Conservation (phyloP, 1,139 yeast species). For the Nakaseomyces kungkrabaensis region DNA sequence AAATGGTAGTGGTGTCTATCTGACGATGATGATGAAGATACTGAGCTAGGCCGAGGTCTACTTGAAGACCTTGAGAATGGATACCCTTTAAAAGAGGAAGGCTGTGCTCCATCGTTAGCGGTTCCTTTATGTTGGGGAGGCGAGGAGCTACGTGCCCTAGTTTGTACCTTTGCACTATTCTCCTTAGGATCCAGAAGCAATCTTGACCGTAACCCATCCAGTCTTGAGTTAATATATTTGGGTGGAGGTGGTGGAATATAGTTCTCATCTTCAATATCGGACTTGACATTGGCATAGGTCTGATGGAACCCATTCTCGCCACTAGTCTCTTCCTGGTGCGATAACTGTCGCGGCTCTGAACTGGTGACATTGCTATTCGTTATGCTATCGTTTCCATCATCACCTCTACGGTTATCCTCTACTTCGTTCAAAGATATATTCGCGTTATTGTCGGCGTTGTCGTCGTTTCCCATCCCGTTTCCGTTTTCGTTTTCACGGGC, state of each 20-base stretch:
- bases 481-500: background rate
- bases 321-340: background rate
- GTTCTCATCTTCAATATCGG: constrained; percentile 6
- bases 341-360: background rate
- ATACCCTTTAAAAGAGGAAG: constrained; percentile 28
- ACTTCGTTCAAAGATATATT: background rate
- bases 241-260: constrained; percentile 22
- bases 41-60: background rate
- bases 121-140: constrained; percentile 11
- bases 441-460: background rate
- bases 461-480: background rate
- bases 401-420: background rate
- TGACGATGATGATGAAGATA: background rate
- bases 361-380: no score
- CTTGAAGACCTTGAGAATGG: constrained; percentile 16
- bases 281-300: background rate
- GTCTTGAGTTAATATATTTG: constrained; percentile 25
- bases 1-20: constrained; percentile 3
- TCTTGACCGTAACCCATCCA: constrained; percentile 25
- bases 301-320: background rate
- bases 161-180: constrained; percentile 3
- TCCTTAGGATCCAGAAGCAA: constrained; percentile 17
- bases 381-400: no score
- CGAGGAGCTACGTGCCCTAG: constrained; percentile 3
- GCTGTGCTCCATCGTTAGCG: constrained; percentile 27